Conservation (phyloP, 768 basidiomycete species). For the Lentinus tigrinus region DNA sequence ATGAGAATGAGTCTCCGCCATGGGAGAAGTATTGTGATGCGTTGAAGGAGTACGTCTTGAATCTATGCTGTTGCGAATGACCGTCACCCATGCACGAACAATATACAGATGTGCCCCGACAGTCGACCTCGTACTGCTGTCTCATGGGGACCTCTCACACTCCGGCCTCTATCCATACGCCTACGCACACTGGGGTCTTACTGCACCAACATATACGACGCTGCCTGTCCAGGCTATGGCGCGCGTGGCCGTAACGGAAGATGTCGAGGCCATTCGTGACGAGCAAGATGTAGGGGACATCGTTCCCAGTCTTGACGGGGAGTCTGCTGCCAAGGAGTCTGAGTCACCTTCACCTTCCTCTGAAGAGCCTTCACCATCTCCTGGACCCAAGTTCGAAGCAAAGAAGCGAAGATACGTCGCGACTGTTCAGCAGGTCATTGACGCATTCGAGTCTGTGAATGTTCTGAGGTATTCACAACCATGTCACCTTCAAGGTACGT, state of each 20-base stretch:
- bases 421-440: slow-evolving; percentile 81
- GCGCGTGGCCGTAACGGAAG: slow-evolving; percentile 85
- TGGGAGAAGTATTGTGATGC: slow-evolving; percentile 69
- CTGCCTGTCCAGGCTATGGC: slow-evolving; percentile 96
- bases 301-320: not conserved
- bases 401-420: slow-evolving; percentile 64
- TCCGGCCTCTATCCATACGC: slow-evolving; percentile 94
- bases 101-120: slow-evolving; percentile 66
- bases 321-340: slow-evolving; percentile 17
- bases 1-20: slow-evolving; percentile 30
- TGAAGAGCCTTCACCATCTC: slow-evolving; percentile 16
- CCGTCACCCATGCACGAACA: not conserved
- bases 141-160: slow-evolving; percentile 89
- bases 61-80: not conserved
- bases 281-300: slow-evolving; percentile 66
- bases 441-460: slow-evolving; percentile 89
- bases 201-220: slow-evolving; percentile 90
- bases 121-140: slow-evolving; percentile 88
- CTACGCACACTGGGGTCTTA: slow-evolving; percentile 81
- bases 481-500: slow-evolving; percentile 86
- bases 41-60: slow-evolving; percentile 59
- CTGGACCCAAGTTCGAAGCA: not conserved
- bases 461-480: slow-evolving; percentile 95
- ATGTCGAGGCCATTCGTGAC: slow-evolving; percentile 76
- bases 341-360: slow-evolving; percentile 26